A percentile compares a stretch with the other conserved stretches of the same genome.
These are phyloP conservation scores for Alloascoidea africana DNA, from an alignment of 805 yeast species.

Conservation along the genomic window DNA sequence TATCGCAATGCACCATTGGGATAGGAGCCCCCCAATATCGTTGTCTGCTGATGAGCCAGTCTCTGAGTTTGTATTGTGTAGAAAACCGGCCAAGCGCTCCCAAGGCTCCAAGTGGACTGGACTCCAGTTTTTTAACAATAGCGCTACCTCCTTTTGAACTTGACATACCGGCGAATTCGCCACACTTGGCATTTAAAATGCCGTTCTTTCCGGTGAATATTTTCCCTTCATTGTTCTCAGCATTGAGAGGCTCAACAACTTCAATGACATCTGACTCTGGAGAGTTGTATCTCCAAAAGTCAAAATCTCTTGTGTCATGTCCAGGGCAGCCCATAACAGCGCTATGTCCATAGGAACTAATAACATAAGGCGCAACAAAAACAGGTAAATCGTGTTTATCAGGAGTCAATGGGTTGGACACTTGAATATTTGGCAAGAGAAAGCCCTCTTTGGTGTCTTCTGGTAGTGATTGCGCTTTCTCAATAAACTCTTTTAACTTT, in stretches of 20 bases:
- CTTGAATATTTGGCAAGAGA: slow-evolving; percentile 26
- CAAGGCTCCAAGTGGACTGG: slow-evolving; percentile 2
- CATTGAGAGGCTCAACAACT: slow-evolving; percentile 28
- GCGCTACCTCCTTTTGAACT: slow-evolving; percentile 33
- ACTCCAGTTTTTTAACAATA: slow-evolving; percentile 28
- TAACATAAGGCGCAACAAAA: slow-evolving; percentile 82
- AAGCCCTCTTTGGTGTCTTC: slow-evolving; percentile 48
- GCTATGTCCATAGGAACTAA: slow-evolving; percentile 74
- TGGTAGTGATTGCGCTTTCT: slow-evolving; percentile 16
- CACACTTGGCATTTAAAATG: slow-evolving; percentile 29
- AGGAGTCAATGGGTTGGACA: slow-evolving; percentile 42
- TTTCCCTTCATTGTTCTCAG: slow-evolving; percentile 7
- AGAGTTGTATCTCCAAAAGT: slow-evolving; percentile 58
- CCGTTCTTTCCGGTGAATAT: slow-evolving; percentile 30
- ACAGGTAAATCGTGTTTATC: slow-evolving; percentile 39
- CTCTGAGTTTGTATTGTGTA: slow-evolving; percentile 56
- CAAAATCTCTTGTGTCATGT: slow-evolving; percentile 74
- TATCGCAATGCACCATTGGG: slow-evolving; percentile 77
- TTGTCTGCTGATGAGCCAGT: slow-evolving; percentile 92
- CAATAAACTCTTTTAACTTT: slow-evolving; percentile 31
- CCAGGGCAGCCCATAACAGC: slow-evolving; percentile 99
- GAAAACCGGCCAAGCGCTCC: slow-evolving; percentile 27
- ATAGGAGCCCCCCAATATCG: slow-evolving; percentile 98
- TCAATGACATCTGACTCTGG: slow-evolving; percentile 26
- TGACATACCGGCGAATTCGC: slow-evolving; percentile 34